Evolutionary conservation across 176 grass and related monocot genomes (phyloP).

Genomic region (Echinochloa phyllopogon): DNA sequence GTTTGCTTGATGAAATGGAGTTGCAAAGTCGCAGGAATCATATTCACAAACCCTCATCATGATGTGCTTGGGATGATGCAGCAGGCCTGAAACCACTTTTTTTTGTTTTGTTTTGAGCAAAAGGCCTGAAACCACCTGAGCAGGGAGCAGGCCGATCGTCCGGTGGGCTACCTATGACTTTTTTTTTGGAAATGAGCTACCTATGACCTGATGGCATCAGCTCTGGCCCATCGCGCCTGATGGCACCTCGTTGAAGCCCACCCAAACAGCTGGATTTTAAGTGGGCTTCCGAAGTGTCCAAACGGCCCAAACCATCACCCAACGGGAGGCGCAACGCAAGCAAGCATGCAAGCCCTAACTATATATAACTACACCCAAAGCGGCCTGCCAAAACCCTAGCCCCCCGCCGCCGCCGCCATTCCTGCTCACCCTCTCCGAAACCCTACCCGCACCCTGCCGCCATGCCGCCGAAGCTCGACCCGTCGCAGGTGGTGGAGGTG

Average conservation of each 20-base stretch:
- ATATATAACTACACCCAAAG: neutral
- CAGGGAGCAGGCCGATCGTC: too few species aligned
- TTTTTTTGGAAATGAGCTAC: too few species aligned
- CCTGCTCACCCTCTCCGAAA: neutral
- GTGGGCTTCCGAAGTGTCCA: neutral
- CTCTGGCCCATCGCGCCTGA: neutral
- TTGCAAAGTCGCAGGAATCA: too few species aligned
- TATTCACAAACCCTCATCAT: too few species aligned
- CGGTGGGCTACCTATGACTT: too few species aligned
- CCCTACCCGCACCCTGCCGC: neutral
- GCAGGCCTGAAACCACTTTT: too few species aligned
- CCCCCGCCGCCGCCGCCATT: neutral
- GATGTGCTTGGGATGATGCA: too few species aligned
- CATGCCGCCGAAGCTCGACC: slow-evolving; percentile 89
- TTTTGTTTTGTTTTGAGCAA: too few species aligned
- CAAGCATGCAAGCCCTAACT: too few species aligned
- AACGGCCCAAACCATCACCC: neutral
- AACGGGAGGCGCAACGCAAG: neutral
- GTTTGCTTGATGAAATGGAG: too few species aligned
- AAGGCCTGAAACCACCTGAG: too few species aligned
- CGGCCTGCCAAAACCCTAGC: neutral
- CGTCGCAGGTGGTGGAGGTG: slow-evolving; percentile 83
- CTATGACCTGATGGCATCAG: neutral
- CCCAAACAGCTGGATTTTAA: neutral
- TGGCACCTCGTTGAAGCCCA: neutral